These are phyloP conservation scores for Tulasnella sp. DNA, from an alignment of 768 basidiomycete genomes.

Conservation along the genomic window DNA sequence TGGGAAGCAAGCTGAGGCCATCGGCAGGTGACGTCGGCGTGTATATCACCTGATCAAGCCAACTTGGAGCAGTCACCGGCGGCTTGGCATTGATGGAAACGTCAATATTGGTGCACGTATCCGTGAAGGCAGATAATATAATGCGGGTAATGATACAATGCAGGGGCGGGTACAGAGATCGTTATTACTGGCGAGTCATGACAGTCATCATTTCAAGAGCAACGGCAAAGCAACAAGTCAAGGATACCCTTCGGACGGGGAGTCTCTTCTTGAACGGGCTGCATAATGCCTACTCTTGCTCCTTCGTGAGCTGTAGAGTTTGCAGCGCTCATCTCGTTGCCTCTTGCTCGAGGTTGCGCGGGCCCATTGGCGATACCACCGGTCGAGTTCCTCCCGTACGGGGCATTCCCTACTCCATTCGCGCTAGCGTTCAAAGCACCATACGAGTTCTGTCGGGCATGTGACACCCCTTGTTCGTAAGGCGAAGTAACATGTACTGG, in stretches of 20 bases:
- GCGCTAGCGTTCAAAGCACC: conserved; percentile 11
- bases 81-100: no score
- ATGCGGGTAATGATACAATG: no score
- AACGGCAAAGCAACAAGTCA: neutral
- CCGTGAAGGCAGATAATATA: no score
- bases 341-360: neutral
- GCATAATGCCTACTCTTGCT: conserved; percentile 4
- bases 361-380: neutral
- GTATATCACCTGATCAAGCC: no score
- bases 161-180: no score
- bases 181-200: no score
- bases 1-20: no score
- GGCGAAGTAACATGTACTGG: conserved; percentile 6
- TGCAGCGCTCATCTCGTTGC: neutral
- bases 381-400: conserved; percentile 4
- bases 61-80: no score
- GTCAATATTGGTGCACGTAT: no score
- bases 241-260: neutral
- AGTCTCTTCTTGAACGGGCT: conserved; percentile 1
- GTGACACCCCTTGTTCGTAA: neutral
- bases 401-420: neutral
- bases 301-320: neutral
- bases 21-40: no score
- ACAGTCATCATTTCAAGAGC: neutral
- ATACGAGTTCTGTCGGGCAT: conserved; percentile 8